Conservation (phyloP, 2,329 filamentous ascomycete genomes). For the Microdochium trichocladiopsis region DNA sequence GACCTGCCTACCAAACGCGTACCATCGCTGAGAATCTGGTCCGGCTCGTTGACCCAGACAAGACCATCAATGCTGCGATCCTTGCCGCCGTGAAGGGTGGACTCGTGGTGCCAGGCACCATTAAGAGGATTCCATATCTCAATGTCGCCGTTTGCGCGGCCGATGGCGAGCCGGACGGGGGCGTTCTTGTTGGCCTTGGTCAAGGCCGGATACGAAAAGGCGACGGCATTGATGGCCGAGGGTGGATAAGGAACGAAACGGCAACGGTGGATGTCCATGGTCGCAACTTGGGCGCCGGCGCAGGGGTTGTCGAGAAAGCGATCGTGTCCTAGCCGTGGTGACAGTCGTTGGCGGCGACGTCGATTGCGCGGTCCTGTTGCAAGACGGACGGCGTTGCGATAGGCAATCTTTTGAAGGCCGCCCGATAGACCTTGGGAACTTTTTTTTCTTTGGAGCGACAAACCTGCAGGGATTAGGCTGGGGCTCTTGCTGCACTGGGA, state of each 20-base stretch:
- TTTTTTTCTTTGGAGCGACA: too few species aligned
- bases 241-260: constrained; percentile 92
- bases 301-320: too few species aligned
- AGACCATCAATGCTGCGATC: constrained; percentile 86
- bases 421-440: too few species aligned
- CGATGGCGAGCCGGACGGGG: constrained; percentile 74
- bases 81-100: constrained; percentile 73
- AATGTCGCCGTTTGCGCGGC: constrained; percentile 89
- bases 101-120: constrained; percentile 85
- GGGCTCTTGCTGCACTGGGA: too few species aligned
- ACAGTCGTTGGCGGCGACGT: too few species aligned
- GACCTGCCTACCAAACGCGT: constrained; percentile 62
- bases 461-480: too few species aligned
- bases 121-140: constrained; percentile 92
- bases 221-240: constrained; percentile 87
- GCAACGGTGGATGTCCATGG: constrained; percentile 94
- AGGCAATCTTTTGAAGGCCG: too few species aligned
- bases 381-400: too few species aligned
- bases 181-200: constrained; percentile 42
- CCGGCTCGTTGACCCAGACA: constrained; percentile 83
- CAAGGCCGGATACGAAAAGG: constrained; percentile 72
- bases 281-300: not conserved
- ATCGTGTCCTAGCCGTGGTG: too few species aligned
- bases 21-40: constrained; percentile 58
- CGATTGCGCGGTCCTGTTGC: too few species aligned